phyloP scores from a whole-genome alignment of 2,329 filamentous ascomycete species.

The Trichoderma polysporum region DNA sequence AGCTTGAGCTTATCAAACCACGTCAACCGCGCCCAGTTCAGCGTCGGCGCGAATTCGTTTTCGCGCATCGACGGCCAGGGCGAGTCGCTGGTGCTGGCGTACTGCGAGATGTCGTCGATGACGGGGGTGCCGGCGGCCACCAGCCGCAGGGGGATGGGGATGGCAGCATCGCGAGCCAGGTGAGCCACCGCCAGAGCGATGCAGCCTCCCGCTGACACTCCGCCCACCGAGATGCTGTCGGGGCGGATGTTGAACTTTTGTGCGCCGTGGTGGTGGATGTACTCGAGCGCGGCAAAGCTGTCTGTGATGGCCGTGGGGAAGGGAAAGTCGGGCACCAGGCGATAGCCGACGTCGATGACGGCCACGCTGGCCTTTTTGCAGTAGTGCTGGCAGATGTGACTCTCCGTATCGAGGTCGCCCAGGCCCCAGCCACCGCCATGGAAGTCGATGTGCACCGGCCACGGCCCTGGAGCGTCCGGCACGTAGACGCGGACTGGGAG shows the following conservation, averaged over 20 bases:
- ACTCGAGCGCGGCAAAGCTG: conserved; percentile 46
- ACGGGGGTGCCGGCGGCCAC: conserved; percentile 42
- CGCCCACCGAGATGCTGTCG: conserved; percentile 43
- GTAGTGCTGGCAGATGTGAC: conserved; percentile 49
- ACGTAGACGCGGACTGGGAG: conserved; percentile 45
- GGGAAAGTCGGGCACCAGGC: conserved; percentile 49
- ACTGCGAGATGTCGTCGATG: conserved; percentile 41
- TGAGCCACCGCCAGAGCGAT: conserved; percentile 41
- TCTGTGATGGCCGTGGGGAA: conserved; percentile 52
- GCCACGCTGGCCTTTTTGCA: conserved; percentile 43
- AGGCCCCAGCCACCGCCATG: conserved; percentile 53
- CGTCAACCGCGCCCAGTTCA: conserved; percentile 44
- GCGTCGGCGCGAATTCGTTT: conserved; percentile 43
- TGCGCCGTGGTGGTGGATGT: conserved; percentile 38
- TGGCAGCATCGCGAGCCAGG: conserved; percentile 39
- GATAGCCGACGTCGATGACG: conserved; percentile 53
- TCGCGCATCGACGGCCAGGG: conserved; percentile 43
- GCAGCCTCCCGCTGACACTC: conserved; percentile 46
- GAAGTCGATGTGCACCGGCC: conserved; percentile 50
- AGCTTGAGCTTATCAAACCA: conserved; percentile 42
- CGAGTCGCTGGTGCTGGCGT: conserved; percentile 36
- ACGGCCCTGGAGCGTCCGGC: conserved; percentile 40
- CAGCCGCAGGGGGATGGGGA: conserved; percentile 41
- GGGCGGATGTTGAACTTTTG: conserved; percentile 40
- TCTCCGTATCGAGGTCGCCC: conserved; percentile 50